Base-by-base conservation (phyloP, 108 stramenopile species). In the Parmales sp. region DNA sequence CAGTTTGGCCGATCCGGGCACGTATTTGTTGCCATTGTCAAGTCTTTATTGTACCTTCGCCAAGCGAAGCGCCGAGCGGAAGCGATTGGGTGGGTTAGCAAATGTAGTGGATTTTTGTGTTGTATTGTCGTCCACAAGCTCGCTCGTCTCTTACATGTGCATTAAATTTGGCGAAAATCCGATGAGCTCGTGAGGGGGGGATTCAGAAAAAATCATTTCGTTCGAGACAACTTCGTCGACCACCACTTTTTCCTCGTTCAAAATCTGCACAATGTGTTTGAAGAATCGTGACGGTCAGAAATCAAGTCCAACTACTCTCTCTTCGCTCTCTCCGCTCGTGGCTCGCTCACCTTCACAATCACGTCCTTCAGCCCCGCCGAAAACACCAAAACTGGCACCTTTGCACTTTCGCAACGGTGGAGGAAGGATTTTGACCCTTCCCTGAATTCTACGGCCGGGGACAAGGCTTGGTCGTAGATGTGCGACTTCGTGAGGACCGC, bases 131-230 rank as follows among this genome's bases (percentile, higher is more conserved):
- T 23, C 46, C 22, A 23, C 46, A 23, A n/a, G 22, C 16, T 48
- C 22, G 16, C 23, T 48, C 23, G 19, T 48, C 3, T 48, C 23
- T n/a, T 43, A 71, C 70, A 71, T 71, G 70, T 71, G 70, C 36
- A 71, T 71, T 9, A 71, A 60, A 2, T 60, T 60, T 6, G 39
- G 39, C 20, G 11, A 26, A 37, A 71, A 71, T 19, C 60, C 70
- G 16, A 18, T 37, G 16, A 29, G 19, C 22, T 3, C 26, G 8
- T 9, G 0, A n/a, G 50, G n/a, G 50, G 16, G 50, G 2, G n/a
- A n/a, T n/a, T n/a, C n/a, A n/a, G n/a, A n/a, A n/a, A 1, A 48
- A 2, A 7, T 48, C 46, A 48, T 48, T 19, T 23, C 3, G 46
- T 48, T 48, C 46, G 46, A 48, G 46, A 48, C 9, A 23, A 48